Evolutionary conservation across 352 stramenopile genomes (phyloP).

Genomic region (Phytophthora podocarpi): DNA sequence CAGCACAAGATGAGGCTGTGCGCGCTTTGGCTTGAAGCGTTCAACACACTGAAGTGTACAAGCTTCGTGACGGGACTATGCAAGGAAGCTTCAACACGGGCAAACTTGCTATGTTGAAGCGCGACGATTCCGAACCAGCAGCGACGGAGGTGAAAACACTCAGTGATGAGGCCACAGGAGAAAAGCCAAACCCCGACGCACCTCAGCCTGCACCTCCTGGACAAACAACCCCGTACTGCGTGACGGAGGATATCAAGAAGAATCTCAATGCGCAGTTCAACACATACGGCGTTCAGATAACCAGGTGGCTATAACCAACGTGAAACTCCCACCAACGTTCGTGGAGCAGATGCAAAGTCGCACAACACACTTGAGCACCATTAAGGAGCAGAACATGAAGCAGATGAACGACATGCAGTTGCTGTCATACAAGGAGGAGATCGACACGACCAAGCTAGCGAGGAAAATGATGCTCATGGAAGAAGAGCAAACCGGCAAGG

Average conservation of each 20-base stretch:
- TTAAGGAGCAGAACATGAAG: conserved; percentile 84
- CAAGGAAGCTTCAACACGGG: conserved; percentile 59
- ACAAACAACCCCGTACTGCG: too few species aligned
- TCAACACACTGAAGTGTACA: too few species aligned
- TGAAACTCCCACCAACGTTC: too few species aligned
- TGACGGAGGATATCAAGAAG: too few species aligned
- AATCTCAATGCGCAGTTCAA: too few species aligned
- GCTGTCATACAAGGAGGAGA: conserved; percentile 60
- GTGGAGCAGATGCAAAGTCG: conserved; percentile 76
- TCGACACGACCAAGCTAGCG: conserved; percentile 58
- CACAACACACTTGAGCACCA: conserved; percentile 66
- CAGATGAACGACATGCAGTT: conserved; percentile 81
- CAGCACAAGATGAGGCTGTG: conserved; percentile 71
- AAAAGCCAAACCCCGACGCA: not conserved
- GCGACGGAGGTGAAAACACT: conserved; percentile 1
- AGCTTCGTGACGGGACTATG: conserved; percentile 64
- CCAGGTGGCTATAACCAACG: too few species aligned
- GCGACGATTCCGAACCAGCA: not conserved
- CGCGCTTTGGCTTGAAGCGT: too few species aligned
- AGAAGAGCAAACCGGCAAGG: conserved; percentile 60
- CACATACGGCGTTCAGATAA: too few species aligned
- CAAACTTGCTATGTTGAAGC: conserved; percentile 28
- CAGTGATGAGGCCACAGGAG: not conserved
- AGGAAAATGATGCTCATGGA: conserved; percentile 59
- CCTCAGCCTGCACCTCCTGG: conserved; percentile 1